Percentiles rank a stretch among this genome's conserved stretches.
Evolutionary conservation across 371 early-diverging fungal species (phyloP).

Genomic region (Haplosporangium sp.): DNA sequence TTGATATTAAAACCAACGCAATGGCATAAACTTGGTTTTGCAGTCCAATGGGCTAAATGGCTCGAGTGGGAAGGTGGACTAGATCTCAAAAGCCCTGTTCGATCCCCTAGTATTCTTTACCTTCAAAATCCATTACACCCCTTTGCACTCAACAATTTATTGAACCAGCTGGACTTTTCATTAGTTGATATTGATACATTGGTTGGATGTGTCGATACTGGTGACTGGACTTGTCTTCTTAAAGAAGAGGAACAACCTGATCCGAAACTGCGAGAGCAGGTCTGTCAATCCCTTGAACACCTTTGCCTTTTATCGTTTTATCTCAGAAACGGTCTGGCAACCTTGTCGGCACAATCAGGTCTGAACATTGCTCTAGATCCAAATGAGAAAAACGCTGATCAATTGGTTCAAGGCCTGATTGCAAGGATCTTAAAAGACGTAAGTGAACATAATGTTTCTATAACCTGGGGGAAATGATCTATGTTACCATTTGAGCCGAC

Average conservation of each 20-base stretch:
- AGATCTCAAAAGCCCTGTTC: conserved; percentile 34
- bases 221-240: conserved; percentile 46
- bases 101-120: conserved; percentile 40
- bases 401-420: conserved; percentile 29
- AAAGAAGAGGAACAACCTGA: conserved; percentile 8
- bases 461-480: conserved; percentile 1
- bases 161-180: conserved; percentile 35
- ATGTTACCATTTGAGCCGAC: conserved; percentile 14
- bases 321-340: conserved; percentile 34
- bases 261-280: conserved; percentile 25
- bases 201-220: conserved; percentile 47
- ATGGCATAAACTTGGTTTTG: conserved; percentile 51
- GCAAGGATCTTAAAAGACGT: conserved; percentile 37
- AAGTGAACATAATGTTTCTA: conserved; percentile 15
- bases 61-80: conserved; percentile 52
- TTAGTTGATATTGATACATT: conserved; percentile 42
- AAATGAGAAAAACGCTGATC: conserved; percentile 25
- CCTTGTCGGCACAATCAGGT: not conserved
- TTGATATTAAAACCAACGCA: conserved; percentile 38
- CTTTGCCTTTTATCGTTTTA: conserved; percentile 47
- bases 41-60: conserved; percentile 55
- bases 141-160: conserved; percentile 30
- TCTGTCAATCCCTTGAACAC: conserved; percentile 30
- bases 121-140: conserved; percentile 51
- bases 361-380: not conserved